A percentile compares a stretch with the other conserved stretches of the same genome.
Evolutionary conservation across 306 rosid species (phyloP).

Genomic region (Myrica gale): DNA sequence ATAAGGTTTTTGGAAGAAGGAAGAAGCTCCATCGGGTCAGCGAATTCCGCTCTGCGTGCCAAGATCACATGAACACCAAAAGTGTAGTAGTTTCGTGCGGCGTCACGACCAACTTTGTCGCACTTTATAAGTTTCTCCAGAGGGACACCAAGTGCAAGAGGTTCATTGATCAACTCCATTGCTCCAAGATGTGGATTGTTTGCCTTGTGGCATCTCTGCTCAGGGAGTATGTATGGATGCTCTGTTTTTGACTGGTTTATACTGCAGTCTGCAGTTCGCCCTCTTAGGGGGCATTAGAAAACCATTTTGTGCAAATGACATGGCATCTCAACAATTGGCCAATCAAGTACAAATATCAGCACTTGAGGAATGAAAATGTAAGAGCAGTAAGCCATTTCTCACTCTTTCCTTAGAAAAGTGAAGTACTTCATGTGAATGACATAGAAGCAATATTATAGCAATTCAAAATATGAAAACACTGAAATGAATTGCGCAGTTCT

Average conservation of each 20-base stretch:
- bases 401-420: too few relatives aligned
- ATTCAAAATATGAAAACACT: too few relatives aligned
- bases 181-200: conserved; percentile 38
- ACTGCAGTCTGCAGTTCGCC: too few relatives aligned
- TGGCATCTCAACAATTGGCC: background rate
- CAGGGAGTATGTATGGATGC: background rate
- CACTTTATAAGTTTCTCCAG: conserved; percentile 39
- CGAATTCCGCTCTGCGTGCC: conserved; percentile 44
- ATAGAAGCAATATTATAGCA: too few relatives aligned
- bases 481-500: too few relatives aligned
- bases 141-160: conserved; percentile 38
- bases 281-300: background rate
- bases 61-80: conserved; percentile 47
- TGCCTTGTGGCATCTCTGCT: conserved; percentile 38
- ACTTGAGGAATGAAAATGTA: too few relatives aligned
- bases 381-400: too few relatives aligned
- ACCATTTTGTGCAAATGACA: background rate
- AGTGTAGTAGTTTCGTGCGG: conserved; percentile 45
- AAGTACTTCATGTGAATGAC: too few relatives aligned
- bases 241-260: background rate
- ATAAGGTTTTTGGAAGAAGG: conserved; percentile 39
- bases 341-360: too few relatives aligned
- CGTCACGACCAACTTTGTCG: conserved; percentile 48
- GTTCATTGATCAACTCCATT: conserved; percentile 60
- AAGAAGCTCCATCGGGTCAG: conserved; percentile 38